These are phyloP conservation scores for Begonia loranthoides DNA, from an alignment of 306 rosid genomes.

Conservation along the genomic window DNA sequence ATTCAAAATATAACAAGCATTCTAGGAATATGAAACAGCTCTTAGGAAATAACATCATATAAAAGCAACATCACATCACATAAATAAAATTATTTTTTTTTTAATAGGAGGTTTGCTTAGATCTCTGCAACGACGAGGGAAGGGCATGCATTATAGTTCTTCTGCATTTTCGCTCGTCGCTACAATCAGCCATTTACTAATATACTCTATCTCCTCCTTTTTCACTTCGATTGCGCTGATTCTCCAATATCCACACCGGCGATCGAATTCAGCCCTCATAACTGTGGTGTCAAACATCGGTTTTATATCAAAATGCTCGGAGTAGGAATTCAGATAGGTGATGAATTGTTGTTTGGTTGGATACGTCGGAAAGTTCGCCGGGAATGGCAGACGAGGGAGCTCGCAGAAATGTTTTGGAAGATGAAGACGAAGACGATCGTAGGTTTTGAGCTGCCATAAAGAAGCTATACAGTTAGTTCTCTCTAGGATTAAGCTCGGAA, in stretches of 20 bases:
- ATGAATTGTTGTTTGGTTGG: constrained; percentile 79
- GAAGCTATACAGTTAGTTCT: constrained; percentile 70
- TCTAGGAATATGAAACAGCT: too few species aligned
- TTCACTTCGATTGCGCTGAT: constrained; percentile 28
- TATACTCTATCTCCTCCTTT: constrained; percentile 28
- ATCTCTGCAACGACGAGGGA: too few species aligned
- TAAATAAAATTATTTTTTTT: too few species aligned
- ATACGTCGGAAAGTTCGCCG: constrained; percentile 56
- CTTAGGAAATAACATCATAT: too few species aligned
- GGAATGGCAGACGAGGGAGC: constrained; percentile 74
- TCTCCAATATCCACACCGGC: constrained; percentile 28
- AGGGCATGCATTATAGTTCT: too few species aligned
- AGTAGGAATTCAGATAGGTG: constrained; percentile 40
- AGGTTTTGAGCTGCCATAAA: constrained; percentile 73
- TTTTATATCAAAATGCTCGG: constrained; percentile 35
- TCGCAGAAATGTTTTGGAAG: constrained; percentile 85
- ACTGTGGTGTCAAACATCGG: constrained; percentile 45
- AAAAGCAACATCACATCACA: too few species aligned
- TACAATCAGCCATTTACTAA: constrained; percentile 57
- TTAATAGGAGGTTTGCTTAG: too few species aligned
- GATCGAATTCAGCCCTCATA: constrained; percentile 46
- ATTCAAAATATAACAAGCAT: too few species aligned
- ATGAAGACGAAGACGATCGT: constrained; percentile 82
- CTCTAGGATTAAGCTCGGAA: constrained; percentile 61
- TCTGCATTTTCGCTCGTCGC: constrained; percentile 92